Conservation (phyloP, 306 rosid genomes). For the Acacia crassicarpa region DNA sequence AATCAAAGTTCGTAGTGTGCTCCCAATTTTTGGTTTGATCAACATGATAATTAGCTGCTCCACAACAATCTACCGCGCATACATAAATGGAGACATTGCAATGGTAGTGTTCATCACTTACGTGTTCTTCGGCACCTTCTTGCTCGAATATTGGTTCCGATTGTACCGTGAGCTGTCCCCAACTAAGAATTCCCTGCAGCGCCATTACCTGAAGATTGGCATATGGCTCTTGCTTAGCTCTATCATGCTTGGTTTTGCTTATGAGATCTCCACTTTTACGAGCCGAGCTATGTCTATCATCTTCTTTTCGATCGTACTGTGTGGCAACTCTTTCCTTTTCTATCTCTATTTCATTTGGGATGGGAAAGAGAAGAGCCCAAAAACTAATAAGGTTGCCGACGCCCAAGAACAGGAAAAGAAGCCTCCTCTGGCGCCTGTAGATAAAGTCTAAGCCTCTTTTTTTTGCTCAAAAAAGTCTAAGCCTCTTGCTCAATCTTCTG, state of each 20-base stretch:
- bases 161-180: not conserved
- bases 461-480: not conserved
- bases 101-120: conserved; percentile 5
- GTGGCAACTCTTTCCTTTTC: conserved; percentile 22
- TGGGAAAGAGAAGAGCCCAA: not conserved
- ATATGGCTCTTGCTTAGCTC: conserved; percentile 32
- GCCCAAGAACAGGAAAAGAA: not conserved
- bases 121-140: conserved; percentile 17
- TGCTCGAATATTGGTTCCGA: conserved; percentile 20
- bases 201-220: conserved; percentile 8
- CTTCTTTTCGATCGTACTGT: conserved; percentile 9
- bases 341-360: conserved; percentile 28
- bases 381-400: not conserved
- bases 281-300: not conserved
- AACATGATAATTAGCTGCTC: conserved; percentile 21
- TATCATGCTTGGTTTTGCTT: conserved; percentile 36
- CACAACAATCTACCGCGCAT: conserved; percentile 23
- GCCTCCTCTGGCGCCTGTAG: not conserved
- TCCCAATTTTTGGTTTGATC: conserved; percentile 15
- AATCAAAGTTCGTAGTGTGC: not conserved
- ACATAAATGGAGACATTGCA: conserved; percentile 11
- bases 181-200: not conserved
- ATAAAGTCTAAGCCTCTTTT: not conserved
- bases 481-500: not conserved
- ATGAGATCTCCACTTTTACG: conserved; percentile 26